phyloP scores from a whole-genome alignment of 805 yeast species.

The Saturnispora dispora region DNA sequence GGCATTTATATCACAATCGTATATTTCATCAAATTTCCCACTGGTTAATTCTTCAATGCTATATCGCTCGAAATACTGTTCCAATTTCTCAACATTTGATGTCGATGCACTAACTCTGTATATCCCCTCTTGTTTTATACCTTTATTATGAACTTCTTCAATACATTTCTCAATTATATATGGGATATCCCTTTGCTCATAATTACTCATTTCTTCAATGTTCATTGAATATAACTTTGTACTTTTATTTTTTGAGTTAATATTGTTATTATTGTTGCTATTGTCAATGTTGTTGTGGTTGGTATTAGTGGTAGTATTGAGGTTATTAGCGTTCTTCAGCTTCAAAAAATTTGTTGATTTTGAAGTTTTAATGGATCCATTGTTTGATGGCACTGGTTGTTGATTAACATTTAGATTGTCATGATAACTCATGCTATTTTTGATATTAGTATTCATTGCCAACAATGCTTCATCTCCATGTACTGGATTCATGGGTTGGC shows the following conservation, averaged over 20 bases:
- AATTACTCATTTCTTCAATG: constrained; percentile 51
- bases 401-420: background rate
- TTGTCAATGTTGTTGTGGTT: background rate
- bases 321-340: constrained; percentile 9
- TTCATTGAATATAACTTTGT: constrained; percentile 35
- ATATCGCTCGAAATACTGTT: constrained; percentile 27
- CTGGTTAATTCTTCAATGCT: constrained; percentile 24
- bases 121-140: constrained; percentile 74
- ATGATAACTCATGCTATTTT: constrained; percentile 3
- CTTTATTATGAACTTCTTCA: constrained; percentile 67
- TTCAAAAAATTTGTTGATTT: constrained; percentile 40
- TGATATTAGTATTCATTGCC: constrained; percentile 6
- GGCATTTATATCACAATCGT: constrained; percentile 64
- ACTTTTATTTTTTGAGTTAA: constrained; percentile 7
- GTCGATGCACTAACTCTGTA: constrained; percentile 85
- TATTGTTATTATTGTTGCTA: constrained; percentile 12
- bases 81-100: constrained; percentile 45
- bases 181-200: constrained; percentile 61
- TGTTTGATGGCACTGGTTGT: background rate
- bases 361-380: constrained; percentile 35
- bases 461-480: constrained; percentile 21
- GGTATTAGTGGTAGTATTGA: constrained; percentile 14
- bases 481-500: constrained; percentile 27
- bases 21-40: constrained; percentile 16
- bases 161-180: constrained; percentile 62